Conservation (phyloP, 192 early-diverging fungal genomes). For the Piromyces sp. region DNA sequence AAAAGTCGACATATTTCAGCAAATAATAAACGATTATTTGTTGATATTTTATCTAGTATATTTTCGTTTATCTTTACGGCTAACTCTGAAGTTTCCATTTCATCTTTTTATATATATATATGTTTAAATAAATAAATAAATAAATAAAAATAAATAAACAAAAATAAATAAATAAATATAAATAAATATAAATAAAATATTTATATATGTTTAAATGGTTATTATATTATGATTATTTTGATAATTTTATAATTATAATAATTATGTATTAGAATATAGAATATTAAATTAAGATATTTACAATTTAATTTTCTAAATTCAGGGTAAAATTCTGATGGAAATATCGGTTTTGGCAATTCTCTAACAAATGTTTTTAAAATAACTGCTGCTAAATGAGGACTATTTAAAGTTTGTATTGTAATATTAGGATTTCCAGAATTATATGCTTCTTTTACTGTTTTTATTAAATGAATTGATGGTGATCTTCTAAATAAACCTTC, state of each 20-base stretch:
- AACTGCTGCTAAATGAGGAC: not conserved
- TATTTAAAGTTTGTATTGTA: not conserved
- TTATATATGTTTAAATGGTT: too few relatives aligned
- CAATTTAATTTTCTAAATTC: not conserved
- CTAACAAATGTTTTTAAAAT: not conserved
- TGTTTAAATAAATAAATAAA: not conserved
- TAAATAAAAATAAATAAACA: too few relatives aligned
- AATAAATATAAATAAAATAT: too few relatives aligned
- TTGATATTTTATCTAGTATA: conserved; percentile 20
- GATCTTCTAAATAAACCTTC: not conserved
- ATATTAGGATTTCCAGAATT: not conserved
- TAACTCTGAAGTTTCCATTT: conserved; percentile 13
- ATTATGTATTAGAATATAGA: too few relatives aligned
- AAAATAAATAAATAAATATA: too few relatives aligned
- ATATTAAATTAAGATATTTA: not conserved
- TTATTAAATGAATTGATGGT: not conserved
- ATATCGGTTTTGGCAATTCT: not conserved
- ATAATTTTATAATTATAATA: too few relatives aligned
- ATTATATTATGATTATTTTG: too few relatives aligned
- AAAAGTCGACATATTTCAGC: not conserved
- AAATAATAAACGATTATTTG: conserved; percentile 19
- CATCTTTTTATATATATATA: not conserved
- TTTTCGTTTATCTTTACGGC: conserved; percentile 14
- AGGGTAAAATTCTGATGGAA: not conserved
- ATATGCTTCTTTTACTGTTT: not conserved